Evolutionary conservation across 805 yeast genomes (phyloP).

Genomic region (Teunomyces kruisii): DNA sequence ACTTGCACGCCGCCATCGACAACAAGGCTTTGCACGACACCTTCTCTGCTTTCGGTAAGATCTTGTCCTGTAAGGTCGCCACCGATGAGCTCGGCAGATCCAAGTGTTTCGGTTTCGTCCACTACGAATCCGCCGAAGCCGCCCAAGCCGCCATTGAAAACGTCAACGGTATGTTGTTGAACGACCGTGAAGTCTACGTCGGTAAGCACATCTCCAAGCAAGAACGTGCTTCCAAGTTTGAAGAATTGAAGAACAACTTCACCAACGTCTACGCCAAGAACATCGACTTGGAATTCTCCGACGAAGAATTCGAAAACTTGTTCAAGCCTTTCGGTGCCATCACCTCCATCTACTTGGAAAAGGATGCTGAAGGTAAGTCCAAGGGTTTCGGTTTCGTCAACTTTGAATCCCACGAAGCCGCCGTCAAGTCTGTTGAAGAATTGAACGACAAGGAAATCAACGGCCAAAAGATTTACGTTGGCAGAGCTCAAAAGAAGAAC

Average conservation of each 20-base stretch:
- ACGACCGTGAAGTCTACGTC: conserved; percentile 93
- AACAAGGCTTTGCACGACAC: conserved; percentile 99
- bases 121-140: conserved; percentile 88
- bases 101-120: conserved; percentile 96
- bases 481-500: conserved; percentile 98
- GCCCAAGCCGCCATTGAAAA: conserved; percentile 94
- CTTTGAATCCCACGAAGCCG: conserved; percentile 83
- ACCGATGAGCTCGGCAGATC: conserved; percentile 89
- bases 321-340: conserved; percentile 74
- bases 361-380: conserved; percentile 82
- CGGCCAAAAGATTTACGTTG: conserved; percentile 88
- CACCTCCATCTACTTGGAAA: conserved; percentile 80
- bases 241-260: conserved; percentile 86
- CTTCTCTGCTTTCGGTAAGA: conserved; percentile 93
- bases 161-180: conserved; percentile 97
- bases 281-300: conserved; percentile 68
- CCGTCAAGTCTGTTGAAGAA: conserved; percentile 87
- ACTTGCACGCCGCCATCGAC: conserved; percentile 96
- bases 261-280: conserved; percentile 96
- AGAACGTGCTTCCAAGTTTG: conserved; percentile 92
- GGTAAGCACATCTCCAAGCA: conserved; percentile 90
- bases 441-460: conserved; percentile 83
- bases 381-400: conserved; percentile 96
- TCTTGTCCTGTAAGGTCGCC: conserved; percentile 96
- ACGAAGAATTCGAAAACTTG: conserved; percentile 67